Evolutionary conservation across 2,329 filamentous ascomycete species (phyloP).

Genomic region (Daldinia eschscholtzii): DNA sequence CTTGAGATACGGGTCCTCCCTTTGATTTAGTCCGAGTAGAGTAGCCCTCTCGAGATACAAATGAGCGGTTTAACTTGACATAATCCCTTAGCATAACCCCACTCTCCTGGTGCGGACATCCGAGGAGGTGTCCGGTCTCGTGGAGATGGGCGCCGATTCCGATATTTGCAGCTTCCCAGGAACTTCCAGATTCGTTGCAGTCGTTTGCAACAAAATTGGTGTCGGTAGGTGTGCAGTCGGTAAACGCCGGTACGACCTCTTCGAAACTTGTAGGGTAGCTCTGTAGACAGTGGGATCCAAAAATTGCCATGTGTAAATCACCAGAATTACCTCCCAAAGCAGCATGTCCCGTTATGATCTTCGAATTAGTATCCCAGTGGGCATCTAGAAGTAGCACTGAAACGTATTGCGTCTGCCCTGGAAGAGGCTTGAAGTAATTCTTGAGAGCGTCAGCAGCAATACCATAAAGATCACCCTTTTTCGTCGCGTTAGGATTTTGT

Average conservation of each 20-base stretch:
- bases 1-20: slow-evolving; percentile 78
- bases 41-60: slow-evolving; percentile 83
- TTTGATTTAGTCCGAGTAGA: slow-evolving; percentile 88
- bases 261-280: slow-evolving; percentile 91
- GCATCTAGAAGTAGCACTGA: slow-evolving; percentile 88
- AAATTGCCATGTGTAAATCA: slow-evolving; percentile 86
- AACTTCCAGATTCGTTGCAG: slow-evolving; percentile 86
- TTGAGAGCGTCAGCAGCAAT: slow-evolving; percentile 84
- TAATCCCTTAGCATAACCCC: slow-evolving; percentile 96
- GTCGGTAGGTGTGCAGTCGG: slow-evolving; percentile 90
- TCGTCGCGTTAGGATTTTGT: slow-evolving; percentile 76
- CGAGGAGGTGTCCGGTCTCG: slow-evolving; percentile 90
- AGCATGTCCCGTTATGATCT: slow-evolving; percentile 82
- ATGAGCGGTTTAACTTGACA: slow-evolving; percentile 84
- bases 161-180: slow-evolving; percentile 95
- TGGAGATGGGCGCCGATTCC: slow-evolving; percentile 94
- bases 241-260: slow-evolving; percentile 89
- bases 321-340: slow-evolving; percentile 81
- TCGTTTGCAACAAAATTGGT: slow-evolving; percentile 85
- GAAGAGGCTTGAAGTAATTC: slow-evolving; percentile 78
- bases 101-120: slow-evolving; percentile 87
- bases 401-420: slow-evolving; percentile 88
- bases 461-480: slow-evolving; percentile 79
- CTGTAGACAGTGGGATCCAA: slow-evolving; percentile 91
- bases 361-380: slow-evolving; percentile 82